Conservation (phyloP, 2,329 filamentous ascomycete genomes). For the Ascochyta clinopodiicola region DNA sequence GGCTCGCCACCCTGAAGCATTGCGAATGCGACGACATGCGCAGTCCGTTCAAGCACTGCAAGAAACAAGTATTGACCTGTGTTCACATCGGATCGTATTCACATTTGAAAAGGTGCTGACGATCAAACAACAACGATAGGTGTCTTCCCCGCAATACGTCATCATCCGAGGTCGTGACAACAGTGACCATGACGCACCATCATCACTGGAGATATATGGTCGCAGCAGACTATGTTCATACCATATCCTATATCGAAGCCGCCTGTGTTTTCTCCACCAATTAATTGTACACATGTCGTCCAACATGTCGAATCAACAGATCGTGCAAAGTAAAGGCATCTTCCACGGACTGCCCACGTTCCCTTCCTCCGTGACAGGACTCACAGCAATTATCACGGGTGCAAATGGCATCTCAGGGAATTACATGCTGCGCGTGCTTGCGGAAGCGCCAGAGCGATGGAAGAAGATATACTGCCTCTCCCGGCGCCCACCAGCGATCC, state of each 20-base stretch:
- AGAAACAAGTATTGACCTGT: neutral
- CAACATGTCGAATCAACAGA: slow-evolving; percentile 32
- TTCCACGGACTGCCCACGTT: slow-evolving; percentile 59
- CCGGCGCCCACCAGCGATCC: slow-evolving; percentile 54
- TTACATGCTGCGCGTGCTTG: slow-evolving; percentile 58
- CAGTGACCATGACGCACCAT: neutral
- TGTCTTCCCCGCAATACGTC: slow-evolving; percentile 28
- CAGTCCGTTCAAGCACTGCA: no score
- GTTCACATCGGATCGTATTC: neutral
- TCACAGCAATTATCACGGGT: slow-evolving; percentile 61
- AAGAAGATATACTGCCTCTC: slow-evolving; percentile 60
- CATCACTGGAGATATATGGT: neutral
- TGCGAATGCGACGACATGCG: no score
- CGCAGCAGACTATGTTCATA: no score
- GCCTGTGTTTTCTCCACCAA: no score
- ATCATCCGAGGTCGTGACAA: slow-evolving; percentile 22
- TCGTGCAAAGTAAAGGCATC: slow-evolving; percentile 50
- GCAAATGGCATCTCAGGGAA: slow-evolving; percentile 63
- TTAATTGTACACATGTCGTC: no score
- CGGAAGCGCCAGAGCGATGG: slow-evolving; percentile 57
- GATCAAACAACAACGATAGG: neutral
- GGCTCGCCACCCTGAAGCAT: no score
- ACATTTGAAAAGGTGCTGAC: neutral
- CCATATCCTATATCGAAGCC: no score
- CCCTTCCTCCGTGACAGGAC: slow-evolving; percentile 48